Percentiles rank a stretch among this genome's conserved stretches.
These are phyloP conservation scores for Thermomyces lanuginosus DNA, from an alignment of 2,329 filamentous ascomycete genomes.

Conservation along the genomic window DNA sequence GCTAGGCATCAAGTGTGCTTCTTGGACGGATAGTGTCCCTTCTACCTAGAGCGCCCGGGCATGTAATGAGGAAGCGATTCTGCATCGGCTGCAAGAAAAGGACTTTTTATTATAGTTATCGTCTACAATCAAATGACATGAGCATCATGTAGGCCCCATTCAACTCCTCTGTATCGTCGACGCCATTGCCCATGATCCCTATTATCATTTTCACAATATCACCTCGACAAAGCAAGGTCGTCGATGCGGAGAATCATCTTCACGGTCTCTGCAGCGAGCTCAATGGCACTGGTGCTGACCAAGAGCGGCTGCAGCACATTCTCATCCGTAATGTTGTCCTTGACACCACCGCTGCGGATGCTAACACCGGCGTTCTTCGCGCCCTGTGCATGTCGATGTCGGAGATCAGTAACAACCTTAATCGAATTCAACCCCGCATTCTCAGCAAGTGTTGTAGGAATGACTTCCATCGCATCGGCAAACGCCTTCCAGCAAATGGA, in stretches of 20 bases:
- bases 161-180: conserved; percentile 4
- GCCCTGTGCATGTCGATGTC: conserved; percentile 85
- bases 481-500: conserved; percentile 99
- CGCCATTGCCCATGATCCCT: too few species aligned
- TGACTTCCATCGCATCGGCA: conserved; percentile 90
- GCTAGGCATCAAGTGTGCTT: too few species aligned
- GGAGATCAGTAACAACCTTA: conserved; percentile 91
- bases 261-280: conserved; percentile 92
- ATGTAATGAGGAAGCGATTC: too few species aligned
- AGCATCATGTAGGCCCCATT: conserved; percentile 4
- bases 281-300: conserved; percentile 93
- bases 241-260: conserved; percentile 75
- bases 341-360: conserved; percentile 94
- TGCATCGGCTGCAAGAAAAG: too few species aligned
- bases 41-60: too few species aligned
- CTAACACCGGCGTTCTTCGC: conserved; percentile 94
- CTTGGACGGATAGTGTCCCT: too few species aligned
- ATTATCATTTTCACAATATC: conserved; percentile 8
- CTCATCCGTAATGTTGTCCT: conserved; percentile 90
- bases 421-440: conserved; percentile 97
- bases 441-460: conserved; percentile 90
- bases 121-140: too few species aligned
- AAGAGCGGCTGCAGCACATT: conserved; percentile 91
- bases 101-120: too few species aligned
- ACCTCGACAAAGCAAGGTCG: conserved; percentile 43